Evolutionary conservation across 1,139 yeast genomes (phyloP).

Genomic region (Blastobotrys raffinosifermentans): DNA sequence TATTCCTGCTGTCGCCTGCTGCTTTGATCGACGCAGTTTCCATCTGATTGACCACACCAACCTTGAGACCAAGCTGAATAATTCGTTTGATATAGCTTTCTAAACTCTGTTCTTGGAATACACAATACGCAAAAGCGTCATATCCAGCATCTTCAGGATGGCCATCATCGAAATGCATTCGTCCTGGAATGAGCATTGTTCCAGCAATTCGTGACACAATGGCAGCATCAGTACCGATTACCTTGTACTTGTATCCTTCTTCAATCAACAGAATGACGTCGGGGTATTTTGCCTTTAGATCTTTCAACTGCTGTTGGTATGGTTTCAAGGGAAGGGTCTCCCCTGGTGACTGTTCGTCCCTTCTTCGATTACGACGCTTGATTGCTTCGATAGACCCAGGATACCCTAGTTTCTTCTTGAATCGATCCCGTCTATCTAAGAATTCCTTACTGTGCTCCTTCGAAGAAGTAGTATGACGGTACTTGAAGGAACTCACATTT

Average conservation of each 20-base stretch:
- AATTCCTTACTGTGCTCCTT: too few species aligned
- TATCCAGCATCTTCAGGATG: constrained; percentile 35
- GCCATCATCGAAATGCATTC: constrained; percentile 44
- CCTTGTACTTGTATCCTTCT: constrained; percentile 86
- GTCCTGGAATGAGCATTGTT: constrained; percentile 68
- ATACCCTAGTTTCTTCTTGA: constrained; percentile 2
- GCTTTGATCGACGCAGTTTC: constrained; percentile 75
- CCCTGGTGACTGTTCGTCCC: not conserved
- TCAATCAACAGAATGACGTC: constrained; percentile 76
- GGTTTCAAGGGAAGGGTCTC: constrained; percentile 5
- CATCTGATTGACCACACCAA: constrained; percentile 81
- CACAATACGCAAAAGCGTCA: constrained; percentile 71
- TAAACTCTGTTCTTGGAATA: constrained; percentile 65
- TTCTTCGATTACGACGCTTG: constrained; percentile 8
- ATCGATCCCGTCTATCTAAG: not conserved
- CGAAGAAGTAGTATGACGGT: too few species aligned
- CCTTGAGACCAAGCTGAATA: constrained; percentile 42
- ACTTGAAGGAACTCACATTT: too few species aligned
- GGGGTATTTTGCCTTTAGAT: constrained; percentile 50
- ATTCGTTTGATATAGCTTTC: constrained; percentile 60
- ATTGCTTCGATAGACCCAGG: constrained; percentile 8
- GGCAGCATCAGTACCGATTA: constrained; percentile 79
- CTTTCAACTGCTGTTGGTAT: constrained; percentile 55
- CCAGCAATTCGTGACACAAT: constrained; percentile 60
- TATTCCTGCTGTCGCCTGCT: constrained; percentile 38